Conservation (phyloP, 306 rosid genomes). For the Vicia villosa region DNA sequence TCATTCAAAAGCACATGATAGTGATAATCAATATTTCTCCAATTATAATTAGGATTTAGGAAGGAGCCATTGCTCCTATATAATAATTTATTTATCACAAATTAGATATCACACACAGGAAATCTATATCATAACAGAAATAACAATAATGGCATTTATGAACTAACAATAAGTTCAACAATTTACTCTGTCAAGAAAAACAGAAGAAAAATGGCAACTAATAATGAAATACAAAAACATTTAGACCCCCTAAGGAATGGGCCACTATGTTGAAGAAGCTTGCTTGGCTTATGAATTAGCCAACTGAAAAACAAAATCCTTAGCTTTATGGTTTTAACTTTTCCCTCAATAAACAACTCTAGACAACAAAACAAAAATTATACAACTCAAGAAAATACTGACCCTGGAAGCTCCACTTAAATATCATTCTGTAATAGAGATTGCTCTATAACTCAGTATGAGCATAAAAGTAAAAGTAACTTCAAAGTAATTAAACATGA, state of each 20-base stretch:
- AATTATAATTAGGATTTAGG: no score
- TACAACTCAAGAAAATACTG: constrained; percentile 94
- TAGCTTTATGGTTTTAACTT: constrained; percentile 61
- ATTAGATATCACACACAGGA: not conserved
- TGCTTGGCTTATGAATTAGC: constrained; percentile 52
- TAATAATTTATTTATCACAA: not conserved
- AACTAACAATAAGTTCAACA: constrained; percentile 54
- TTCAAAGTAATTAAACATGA: constrained; percentile 43
- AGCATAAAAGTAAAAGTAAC: constrained; percentile 39
- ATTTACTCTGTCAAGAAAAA: constrained; percentile 50
- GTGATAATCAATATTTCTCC: not conserved
- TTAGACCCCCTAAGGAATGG: constrained; percentile 60
- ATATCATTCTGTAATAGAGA: constrained; percentile 63
- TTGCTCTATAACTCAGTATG: constrained; percentile 45
- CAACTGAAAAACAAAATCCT: constrained; percentile 70
- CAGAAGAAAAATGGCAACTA: constrained; percentile 50
- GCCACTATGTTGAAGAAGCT: constrained; percentile 48
- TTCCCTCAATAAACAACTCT: constrained; percentile 69
- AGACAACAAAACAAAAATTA: constrained; percentile 59
- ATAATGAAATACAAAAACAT: constrained; percentile 61
- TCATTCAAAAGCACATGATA: not conserved
- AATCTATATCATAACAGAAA: constrained; percentile 24
- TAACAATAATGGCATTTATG: constrained; percentile 50
- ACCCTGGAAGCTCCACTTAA: constrained; percentile 63
- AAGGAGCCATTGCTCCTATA: no score